A percentile compares a stretch with the other conserved stretches of the same genome.
phyloP scores from a whole-genome alignment of 129 eudicot species.

The Helianthus tuberosus region DNA sequence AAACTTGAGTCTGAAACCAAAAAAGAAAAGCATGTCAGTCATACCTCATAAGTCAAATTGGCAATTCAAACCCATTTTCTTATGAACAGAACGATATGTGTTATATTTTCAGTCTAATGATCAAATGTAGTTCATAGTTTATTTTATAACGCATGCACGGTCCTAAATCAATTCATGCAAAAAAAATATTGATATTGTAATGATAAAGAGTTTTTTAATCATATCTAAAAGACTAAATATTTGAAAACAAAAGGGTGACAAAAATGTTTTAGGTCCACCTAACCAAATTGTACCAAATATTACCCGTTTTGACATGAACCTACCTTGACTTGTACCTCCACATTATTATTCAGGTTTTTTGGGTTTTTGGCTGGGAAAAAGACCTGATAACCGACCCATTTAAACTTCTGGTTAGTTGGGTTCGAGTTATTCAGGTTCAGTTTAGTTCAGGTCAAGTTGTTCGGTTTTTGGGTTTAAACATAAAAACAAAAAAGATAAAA shows the following conservation, averaged over 20 bases:
- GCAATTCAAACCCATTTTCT: not conserved
- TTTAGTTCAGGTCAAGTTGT: no score
- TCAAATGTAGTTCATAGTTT: not conserved
- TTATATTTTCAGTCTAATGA: not conserved
- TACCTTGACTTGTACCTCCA: not conserved
- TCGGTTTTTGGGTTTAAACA: no score
- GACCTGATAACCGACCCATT: not conserved
- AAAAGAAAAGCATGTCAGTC: constrained; percentile 18
- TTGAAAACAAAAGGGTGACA: not conserved
- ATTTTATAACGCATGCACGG: not conserved
- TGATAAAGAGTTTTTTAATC: not conserved
- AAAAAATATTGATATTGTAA: not conserved
- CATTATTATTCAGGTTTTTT: no score
- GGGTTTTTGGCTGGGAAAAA: no score
- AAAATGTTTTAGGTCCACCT: not conserved
- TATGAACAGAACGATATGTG: not conserved
- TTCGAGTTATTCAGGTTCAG: not conserved
- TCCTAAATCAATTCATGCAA: not conserved
- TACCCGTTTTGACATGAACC: not conserved
- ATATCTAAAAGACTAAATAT: not conserved
- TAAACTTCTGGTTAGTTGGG: not conserved
- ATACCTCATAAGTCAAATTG: not conserved
- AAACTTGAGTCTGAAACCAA: constrained; percentile 68
- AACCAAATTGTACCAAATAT: not conserved
- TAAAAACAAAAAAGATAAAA: no score